Conservation (phyloP, 139 green algal species). For the Picochlorum sp. region DNA sequence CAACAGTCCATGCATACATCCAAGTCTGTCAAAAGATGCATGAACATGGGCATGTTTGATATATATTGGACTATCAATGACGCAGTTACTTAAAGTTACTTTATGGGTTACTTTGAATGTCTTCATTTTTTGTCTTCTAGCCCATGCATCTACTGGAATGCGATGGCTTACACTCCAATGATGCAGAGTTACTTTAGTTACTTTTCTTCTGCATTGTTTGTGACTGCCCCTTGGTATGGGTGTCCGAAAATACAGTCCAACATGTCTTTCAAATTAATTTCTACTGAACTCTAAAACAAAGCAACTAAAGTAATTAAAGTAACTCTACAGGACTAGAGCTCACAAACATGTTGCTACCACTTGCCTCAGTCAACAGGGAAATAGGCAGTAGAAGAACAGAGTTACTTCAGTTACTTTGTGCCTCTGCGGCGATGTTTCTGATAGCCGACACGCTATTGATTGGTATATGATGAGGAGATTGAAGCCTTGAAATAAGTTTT, state of each 20-base stretch:
- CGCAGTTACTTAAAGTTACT: slow-evolving; percentile 7
- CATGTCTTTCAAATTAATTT: not conserved
- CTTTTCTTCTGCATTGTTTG: not conserved
- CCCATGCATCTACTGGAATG: not conserved
- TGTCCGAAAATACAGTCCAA: not conserved
- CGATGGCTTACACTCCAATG: slow-evolving; percentile 5
- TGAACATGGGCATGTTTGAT: slow-evolving; percentile 2
- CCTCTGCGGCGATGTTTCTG: slow-evolving; percentile 2
- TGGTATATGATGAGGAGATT: not conserved
- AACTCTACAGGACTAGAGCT: slow-evolving; percentile 2
- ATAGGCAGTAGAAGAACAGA: not conserved
- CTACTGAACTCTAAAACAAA: slow-evolving; percentile 5
- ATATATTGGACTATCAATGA: slow-evolving; percentile 5
- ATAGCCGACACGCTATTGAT: slow-evolving; percentile 4
- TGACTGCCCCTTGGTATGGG: not conserved
- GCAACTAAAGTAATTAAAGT: not conserved
- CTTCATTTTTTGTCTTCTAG: not conserved
- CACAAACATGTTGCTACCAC: not conserved
- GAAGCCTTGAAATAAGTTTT: not conserved
- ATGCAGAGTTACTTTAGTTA: slow-evolving; percentile 4
- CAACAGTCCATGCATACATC: slow-evolving; percentile 1
- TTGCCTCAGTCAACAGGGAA: slow-evolving; percentile 1
- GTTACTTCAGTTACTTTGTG: slow-evolving; percentile 1
- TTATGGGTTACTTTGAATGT: not conserved
- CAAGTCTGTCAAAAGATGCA: slow-evolving; percentile 5